Evolutionary conservation across 257 asterid species (phyloP).

Genomic region (Echites panduratus): DNA sequence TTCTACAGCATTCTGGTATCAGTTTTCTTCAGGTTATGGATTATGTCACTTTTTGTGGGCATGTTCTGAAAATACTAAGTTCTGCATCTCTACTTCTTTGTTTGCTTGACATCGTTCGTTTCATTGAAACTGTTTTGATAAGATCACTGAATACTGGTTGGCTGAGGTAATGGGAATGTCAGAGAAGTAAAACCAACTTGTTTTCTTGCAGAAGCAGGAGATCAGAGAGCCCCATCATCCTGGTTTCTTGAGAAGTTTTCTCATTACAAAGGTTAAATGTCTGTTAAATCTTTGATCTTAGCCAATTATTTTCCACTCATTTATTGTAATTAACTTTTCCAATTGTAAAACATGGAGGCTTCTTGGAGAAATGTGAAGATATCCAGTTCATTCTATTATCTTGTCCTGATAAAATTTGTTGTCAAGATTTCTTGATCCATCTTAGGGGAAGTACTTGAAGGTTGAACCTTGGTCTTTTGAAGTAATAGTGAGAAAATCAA

Average conservation of each 20-base stretch:
- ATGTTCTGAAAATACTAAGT: background rate
- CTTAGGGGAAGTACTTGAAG: no score
- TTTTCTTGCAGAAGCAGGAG: background rate
- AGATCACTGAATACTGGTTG: background rate
- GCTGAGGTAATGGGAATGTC: background rate
- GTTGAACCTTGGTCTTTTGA: background rate
- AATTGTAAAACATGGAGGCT: background rate
- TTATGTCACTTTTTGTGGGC: background rate
- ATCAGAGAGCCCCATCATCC: background rate
- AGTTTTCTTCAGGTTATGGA: background rate
- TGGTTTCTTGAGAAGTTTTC: conserved; percentile 2
- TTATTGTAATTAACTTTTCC: background rate
- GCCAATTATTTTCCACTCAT: background rate
- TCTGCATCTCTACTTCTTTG: background rate
- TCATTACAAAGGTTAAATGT: background rate
- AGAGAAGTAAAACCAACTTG: background rate
- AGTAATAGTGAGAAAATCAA: background rate
- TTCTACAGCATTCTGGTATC: background rate
- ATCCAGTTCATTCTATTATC: no score
- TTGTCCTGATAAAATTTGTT: background rate
- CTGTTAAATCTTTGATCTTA: background rate
- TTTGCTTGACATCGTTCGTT: background rate
- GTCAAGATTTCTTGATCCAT: background rate
- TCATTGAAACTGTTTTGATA: background rate
- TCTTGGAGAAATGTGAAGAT: background rate